phyloP scores from a whole-genome alignment of 768 basidiomycete genomes.

The Wakefieldia striispora region DNA sequence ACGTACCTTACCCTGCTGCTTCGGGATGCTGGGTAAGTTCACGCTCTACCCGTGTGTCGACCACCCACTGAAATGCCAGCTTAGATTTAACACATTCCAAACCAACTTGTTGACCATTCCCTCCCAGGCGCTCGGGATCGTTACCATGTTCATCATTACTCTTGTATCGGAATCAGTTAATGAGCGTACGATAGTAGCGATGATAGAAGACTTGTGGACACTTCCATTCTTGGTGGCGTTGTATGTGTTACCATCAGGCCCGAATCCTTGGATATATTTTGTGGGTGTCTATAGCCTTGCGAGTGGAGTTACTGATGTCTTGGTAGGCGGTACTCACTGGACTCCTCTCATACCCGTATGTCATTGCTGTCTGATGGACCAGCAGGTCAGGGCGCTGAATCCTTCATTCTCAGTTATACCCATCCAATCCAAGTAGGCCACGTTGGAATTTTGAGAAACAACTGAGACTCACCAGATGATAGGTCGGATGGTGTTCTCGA shows the following conservation, averaged over 20 bases:
- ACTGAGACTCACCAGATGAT: not conserved
- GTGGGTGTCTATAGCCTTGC: conserved; percentile 29
- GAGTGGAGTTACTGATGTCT: not conserved
- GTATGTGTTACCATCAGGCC: conserved; percentile 45
- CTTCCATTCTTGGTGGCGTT: conserved; percentile 60
- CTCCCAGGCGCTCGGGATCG: conserved; percentile 46
- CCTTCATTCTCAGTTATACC: conserved; percentile 34
- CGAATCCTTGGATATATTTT: conserved; percentile 54
- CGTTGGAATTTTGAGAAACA: no score
- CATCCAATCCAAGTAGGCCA: conserved; percentile 46
- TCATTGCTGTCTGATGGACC: not conserved
- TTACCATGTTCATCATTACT: conserved; percentile 51
- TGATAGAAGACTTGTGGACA: conserved; percentile 56
- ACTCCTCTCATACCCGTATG: conserved; percentile 45
- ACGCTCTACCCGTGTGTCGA: not conserved
- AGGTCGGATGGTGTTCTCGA: conserved; percentile 58
- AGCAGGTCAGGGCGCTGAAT: not conserved
- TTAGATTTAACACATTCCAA: conserved; percentile 56
- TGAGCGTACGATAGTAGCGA: conserved; percentile 53
- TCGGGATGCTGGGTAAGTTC: conserved; percentile 45
- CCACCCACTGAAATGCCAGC: not conserved
- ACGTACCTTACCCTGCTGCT: conserved; percentile 61
- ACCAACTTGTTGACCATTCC: conserved; percentile 64
- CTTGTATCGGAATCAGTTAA: conserved; percentile 51
- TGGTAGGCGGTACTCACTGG: conserved; percentile 42